Evolutionary conservation across 2,329 filamentous ascomycete species (phyloP), one percentile per base, ranked within the genome.

Genomic region (Paracoccidioides brasiliensis): DNA sequence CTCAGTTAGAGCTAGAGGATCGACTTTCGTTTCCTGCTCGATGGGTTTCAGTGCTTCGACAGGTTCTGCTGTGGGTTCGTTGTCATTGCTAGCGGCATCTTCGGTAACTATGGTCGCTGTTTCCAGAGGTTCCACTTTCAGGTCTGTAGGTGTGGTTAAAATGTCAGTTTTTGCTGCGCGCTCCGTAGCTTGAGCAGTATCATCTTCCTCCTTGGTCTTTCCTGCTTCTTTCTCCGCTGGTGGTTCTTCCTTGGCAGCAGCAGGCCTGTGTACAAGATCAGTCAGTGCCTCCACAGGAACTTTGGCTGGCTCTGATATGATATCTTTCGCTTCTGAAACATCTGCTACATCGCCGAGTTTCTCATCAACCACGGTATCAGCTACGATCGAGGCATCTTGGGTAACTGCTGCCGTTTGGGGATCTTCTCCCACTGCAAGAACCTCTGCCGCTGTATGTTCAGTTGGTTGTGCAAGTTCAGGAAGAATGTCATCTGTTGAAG

Each of bases 311-410:
- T 42, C 28, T 15, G 42, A 22, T n/a, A 15, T 14, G 9, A 6
- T 4, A 41, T 22, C 15, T 1, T 44, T 44, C 22, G 37, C 3
- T 15, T 58, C 38, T 7, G 28, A 4, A 4, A 22, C 38, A 15
- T n/a, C 28, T 37, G 22, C 37, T 6, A 30, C 9, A 14, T 12
- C 30, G 8, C 49, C 53, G 12, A 5, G 51, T 37, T 60, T 52
- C 12, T 54, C 54, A 9, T 42, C 10, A 15, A 52, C 35, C 48
- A 55, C 57, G 7, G 55, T 28, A 14, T 57, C 53, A 22, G 57
- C 48, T 7, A 49, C 52, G 15, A 46, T 52, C 48, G 55, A 60
- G 5, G 55, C 30, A 15, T 53, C 52, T 43, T 63, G 44, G 45
- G 43, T 55, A 12, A 60, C 49, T 51, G 43, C 55, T 10, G 60